Evolutionary conservation across 1,284 basidiomycete species (phyloP).

Genomic region (Boletellus sp.): DNA sequence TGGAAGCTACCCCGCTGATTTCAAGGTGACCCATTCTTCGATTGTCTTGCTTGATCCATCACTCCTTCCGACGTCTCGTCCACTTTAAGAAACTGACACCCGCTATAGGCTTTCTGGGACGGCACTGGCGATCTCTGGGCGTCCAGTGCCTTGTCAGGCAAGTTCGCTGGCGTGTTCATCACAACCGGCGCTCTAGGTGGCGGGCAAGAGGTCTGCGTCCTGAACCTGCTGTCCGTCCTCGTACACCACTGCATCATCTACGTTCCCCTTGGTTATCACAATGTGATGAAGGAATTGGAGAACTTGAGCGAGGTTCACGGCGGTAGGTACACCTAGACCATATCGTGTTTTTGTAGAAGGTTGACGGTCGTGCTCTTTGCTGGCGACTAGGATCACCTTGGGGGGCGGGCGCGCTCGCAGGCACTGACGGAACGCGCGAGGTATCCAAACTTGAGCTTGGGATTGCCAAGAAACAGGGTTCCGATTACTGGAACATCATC

Average conservation of each 20-base stretch:
- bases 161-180: conserved; percentile 48
- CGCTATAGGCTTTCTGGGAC: conserved; percentile 45
- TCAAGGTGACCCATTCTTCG: not conserved
- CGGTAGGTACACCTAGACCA: conserved; percentile 20
- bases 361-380: too few relatives aligned
- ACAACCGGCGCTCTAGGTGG: conserved; percentile 39
- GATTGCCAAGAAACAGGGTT: conserved; percentile 46
- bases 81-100: not conserved
- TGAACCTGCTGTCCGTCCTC: conserved; percentile 50
- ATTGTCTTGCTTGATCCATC: too few relatives aligned
- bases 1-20: too few relatives aligned
- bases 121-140: conserved; percentile 51
- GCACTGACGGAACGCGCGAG: conserved; percentile 44
- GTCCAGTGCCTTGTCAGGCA: conserved; percentile 47
- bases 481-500: conserved; percentile 29
- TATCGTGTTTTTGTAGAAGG: not conserved
- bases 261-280: conserved; percentile 50
- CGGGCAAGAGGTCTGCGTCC: conserved; percentile 44
- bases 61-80: not conserved
- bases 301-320: conserved; percentile 41
- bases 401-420: conserved; percentile 47
- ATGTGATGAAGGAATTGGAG: conserved; percentile 13
- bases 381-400: conserved; percentile 33
- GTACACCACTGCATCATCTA: conserved; percentile 53
- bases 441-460: conserved; percentile 45